phyloP scores from a whole-genome alignment of 352 stramenopile genomes.

The Phytophthora syringae region DNA sequence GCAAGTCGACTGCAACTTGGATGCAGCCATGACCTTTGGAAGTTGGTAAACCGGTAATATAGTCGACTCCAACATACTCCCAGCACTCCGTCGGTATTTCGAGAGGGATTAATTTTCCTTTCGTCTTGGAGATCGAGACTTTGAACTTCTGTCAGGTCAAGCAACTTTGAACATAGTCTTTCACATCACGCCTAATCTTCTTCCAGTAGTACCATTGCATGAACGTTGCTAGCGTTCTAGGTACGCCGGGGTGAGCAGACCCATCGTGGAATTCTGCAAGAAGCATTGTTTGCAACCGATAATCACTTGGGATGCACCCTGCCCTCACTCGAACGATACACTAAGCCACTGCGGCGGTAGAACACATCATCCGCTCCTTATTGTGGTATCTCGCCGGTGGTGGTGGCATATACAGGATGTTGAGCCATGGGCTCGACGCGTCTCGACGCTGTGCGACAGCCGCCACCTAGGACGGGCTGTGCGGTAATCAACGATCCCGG shows the following conservation, averaged over 20 bases:
- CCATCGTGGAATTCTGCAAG: background rate
- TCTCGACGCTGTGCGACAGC: too few species aligned
- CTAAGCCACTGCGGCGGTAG: background rate
- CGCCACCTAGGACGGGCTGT: too few species aligned
- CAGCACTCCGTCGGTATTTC: slow-evolving; percentile 19
- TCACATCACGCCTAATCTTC: background rate
- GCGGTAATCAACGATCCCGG: too few species aligned
- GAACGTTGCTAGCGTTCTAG: background rate
- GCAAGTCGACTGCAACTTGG: slow-evolving; percentile 26
- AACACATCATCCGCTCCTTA: too few species aligned
- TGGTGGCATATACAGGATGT: too few species aligned
- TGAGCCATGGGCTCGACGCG: too few species aligned
- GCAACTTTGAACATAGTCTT: background rate
- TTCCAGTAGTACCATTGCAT: slow-evolving; percentile 1
- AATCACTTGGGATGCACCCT: background rate
- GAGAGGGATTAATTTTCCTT: background rate
- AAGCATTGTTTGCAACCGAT: background rate
- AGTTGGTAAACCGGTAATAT: slow-evolving; percentile 32
- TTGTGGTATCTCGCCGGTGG: too few species aligned
- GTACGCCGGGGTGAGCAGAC: background rate
- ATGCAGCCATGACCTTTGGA: slow-evolving; percentile 32
- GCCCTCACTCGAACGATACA: background rate
- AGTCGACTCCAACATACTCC: slow-evolving; percentile 36
- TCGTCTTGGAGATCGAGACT: background rate
- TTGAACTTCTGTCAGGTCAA: background rate